Evolutionary conservation across 805 yeast genomes (phyloP).

Genomic region (Pichia nakasei): DNA sequence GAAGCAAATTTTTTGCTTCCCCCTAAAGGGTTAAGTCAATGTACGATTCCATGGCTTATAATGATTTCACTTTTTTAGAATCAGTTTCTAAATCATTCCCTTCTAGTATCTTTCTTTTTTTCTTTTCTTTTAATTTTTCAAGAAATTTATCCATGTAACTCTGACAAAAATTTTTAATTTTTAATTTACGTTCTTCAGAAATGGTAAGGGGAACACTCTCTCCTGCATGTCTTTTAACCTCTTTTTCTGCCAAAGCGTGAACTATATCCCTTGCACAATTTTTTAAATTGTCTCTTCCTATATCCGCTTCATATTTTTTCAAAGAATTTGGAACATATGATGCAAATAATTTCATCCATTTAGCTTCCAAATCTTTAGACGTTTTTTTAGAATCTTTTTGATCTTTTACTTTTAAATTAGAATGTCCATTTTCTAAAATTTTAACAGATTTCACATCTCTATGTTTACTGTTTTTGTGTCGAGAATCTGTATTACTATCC

Average conservation of each 20-base stretch:
- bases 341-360: conserved; percentile 53
- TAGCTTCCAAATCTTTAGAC: conserved; percentile 17
- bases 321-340: conserved; percentile 70
- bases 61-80: conserved; percentile 5
- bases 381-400: conserved; percentile 8
- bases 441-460: too few species aligned
- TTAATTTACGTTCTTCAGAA: conserved; percentile 54
- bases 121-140: conserved; percentile 36
- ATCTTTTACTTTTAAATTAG: too few species aligned
- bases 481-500: conserved; percentile 1
- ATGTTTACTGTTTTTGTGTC: too few species aligned
- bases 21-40: too few species aligned
- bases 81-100: not conserved
- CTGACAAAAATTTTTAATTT: conserved; percentile 56
- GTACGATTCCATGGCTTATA: too few species aligned
- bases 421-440: too few species aligned
- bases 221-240: conserved; percentile 37
- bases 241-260: conserved; percentile 58
- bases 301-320: conserved; percentile 51
- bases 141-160: conserved; percentile 61
- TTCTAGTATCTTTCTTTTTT: conserved; percentile 11
- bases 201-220: conserved; percentile 45
- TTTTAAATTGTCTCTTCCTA: conserved; percentile 69
- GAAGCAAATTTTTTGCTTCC: too few species aligned
- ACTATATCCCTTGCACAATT: conserved; percentile 75